Base-by-base conservation (phyloP, 2,329 filamentous ascomycete genomes). In the Canariomyces notabilis region DNA sequence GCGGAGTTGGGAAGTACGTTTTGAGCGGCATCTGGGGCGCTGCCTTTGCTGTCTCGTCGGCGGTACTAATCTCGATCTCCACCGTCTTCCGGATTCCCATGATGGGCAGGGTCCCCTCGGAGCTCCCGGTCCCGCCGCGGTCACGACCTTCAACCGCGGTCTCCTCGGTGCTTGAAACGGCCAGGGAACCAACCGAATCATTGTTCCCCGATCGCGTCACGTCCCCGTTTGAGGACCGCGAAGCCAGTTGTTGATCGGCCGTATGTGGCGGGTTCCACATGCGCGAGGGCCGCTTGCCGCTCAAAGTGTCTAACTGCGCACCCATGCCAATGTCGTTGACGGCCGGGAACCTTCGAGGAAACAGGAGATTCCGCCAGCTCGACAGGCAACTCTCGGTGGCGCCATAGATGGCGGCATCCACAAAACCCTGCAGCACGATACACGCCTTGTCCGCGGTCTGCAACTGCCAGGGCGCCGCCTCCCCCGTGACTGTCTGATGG, bases 351-450 rank as follows among this genome's bases (percentile, higher is more conserved):
- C 16, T 16, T 12, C 37, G 16, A 9, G 43, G 46, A 26, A 50
- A 54, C 3, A 56, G 9, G 14, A 49, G 46, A 26, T 41, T 46
- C 20, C 54, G 47, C 54, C 54, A 56, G 46, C 41, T 54, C 11
- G 49, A 31, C 15, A 54, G 44, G 1, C 52, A 54, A 6, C 44
- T 40, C 38, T 56, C 54, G 32, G 49, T 56, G 6, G 46, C 42
- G 16, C 67, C 67, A 51, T 70, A 70, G 18, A 70, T 67, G 31
- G 69, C 41, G 6, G 68, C 66, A 49, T 70, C 67, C 7, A 65
- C 60, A 20, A 70, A 59, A 6, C 68, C 67, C 49, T 70, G 67
- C 3, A 68, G 52, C 0, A 70, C 68, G 38, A 71, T 67, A 42
- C 67, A 67, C 7, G 59, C 61, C 51, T 67, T 67, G 52, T 68